Conservation (phyloP, 2,329 filamentous ascomycete species). For the Aspergillus sp. region DNA sequence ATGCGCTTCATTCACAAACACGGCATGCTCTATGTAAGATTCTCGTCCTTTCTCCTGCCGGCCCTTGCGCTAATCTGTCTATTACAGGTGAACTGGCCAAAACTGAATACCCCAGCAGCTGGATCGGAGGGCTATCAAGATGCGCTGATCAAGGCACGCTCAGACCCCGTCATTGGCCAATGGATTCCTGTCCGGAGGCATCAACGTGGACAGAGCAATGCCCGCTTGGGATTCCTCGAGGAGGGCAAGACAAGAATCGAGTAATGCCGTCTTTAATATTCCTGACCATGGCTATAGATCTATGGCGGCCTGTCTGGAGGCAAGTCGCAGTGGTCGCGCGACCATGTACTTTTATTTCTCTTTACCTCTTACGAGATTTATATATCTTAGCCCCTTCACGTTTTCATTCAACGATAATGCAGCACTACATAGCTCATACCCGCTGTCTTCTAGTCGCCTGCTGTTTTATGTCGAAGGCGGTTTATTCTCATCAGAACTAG, state of each 20-base stretch:
- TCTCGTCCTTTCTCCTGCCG: background rate
- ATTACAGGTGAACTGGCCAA: constrained; percentile 89
- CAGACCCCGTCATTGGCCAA: constrained; percentile 70
- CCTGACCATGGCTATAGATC: too few relatives aligned
- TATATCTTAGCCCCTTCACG: too few relatives aligned
- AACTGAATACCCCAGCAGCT: constrained; percentile 79
- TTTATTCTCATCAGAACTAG: too few relatives aligned
- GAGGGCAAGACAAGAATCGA: constrained; percentile 99
- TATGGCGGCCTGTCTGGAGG: too few relatives aligned
- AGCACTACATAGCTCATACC: too few relatives aligned
- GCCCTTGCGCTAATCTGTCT: constrained; percentile 3
- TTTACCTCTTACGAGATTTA: too few relatives aligned
- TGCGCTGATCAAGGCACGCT: constrained; percentile 69
- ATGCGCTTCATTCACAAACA: constrained; percentile 69
- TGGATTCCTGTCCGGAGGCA: constrained; percentile 56
- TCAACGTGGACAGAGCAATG: constrained; percentile 74
- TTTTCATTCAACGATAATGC: too few relatives aligned
- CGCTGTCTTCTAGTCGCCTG: too few relatives aligned
- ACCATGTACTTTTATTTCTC: too few relatives aligned
- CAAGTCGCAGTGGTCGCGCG: too few relatives aligned
- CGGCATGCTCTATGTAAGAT: constrained; percentile 87
- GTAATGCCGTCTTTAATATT: constrained; percentile 14
- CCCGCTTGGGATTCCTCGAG: constrained; percentile 73
- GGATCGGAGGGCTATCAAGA: constrained; percentile 83
- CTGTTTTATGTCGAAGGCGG: too few relatives aligned